phyloP scores from a whole-genome alignment of 331 rosid genomes.

The Quercus phellos region DNA sequence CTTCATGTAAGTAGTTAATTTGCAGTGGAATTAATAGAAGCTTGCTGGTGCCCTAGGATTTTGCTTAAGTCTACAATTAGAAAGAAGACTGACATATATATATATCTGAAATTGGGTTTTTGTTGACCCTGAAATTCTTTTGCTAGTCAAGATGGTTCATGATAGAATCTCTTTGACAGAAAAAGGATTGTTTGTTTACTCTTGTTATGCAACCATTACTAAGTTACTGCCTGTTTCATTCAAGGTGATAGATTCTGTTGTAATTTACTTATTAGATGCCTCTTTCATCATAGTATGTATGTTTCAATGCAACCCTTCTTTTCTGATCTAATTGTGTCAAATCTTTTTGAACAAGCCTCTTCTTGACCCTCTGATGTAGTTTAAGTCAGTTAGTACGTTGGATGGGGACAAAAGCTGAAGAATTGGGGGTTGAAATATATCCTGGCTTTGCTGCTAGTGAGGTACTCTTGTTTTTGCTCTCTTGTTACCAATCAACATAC shows the following conservation, averaged over 20 bases:
- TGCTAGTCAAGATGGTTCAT: not conserved
- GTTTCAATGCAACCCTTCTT: slow-evolving; percentile 6
- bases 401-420: slow-evolving; percentile 98
- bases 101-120: slow-evolving; percentile 1
- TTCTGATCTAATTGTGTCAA: not conserved
- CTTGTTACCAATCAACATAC: slow-evolving; percentile 12
- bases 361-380: slow-evolving; percentile 42
- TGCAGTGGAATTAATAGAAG: slow-evolving; percentile 3
- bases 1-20: not conserved
- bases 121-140: not conserved
- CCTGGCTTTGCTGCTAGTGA: slow-evolving; percentile 97
- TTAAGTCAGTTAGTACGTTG: slow-evolving; percentile 88
- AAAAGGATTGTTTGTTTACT: not conserved
- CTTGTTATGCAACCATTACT: slow-evolving; percentile 1
- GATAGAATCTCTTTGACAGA: not conserved
- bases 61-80: not conserved
- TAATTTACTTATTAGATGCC: not conserved
- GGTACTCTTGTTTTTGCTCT: slow-evolving; percentile 42
- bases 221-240: slow-evolving; percentile 6
- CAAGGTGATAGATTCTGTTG: not conserved
- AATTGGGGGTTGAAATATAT: slow-evolving; percentile 89
- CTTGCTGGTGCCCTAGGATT: slow-evolving; percentile 2
- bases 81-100: not conserved
- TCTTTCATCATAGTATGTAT: not conserved
- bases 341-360: slow-evolving; percentile 12